Base-by-base conservation (phyloP, 805 yeast genomes). In the Sungouiozyma intestinalis region DNA sequence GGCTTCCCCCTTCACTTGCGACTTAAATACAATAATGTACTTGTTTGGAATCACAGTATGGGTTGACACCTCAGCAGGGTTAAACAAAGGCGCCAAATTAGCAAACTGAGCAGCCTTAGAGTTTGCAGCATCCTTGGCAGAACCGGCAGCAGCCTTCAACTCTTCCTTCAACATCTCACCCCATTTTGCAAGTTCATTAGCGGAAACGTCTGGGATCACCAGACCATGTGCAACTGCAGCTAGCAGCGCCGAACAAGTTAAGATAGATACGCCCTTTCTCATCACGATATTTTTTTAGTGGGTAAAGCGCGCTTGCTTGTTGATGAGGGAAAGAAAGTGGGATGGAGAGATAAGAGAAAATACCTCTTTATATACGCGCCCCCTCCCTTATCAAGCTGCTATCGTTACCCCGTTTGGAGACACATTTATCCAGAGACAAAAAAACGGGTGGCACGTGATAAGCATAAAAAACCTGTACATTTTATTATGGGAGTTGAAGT, bases 11-110 rank as follows among this genome's bases (percentile, higher is more conserved):
- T 73, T 55, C 29, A 78, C 69, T 41, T 68, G 75, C 42, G 76
- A 74, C 69, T 86, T 87, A 68, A 90, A 79, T 40, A 88, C 87
- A 52, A 92, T 68, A 49, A 92, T 88, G 69, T 86, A 92, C 55
- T 81, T 79, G 67, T 82, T 73, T 32, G 87, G 80, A 52, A 82
- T 74, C 37, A 72, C 49, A 44, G 74, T 71, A 40, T 17, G 5
- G 8, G 15, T 4, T 11, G 36, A 16, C 13, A 33, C n/a, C n/a
- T 27, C 17, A 39, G 16, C 36, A 3, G 19, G 35, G 17, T 38
- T 31, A 31, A 24, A 24, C 29, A 24, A 24, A 11, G 29, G 29
- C 11, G 29, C 29, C 29, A 24, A 7, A 24, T 24, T 24, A 24
- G 29, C 29, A 24, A 24, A 11, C 6, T 11, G 29, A 24, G 29